These are phyloP conservation scores for Geotrichum europaeum DNA, from an alignment of 1,139 yeast species.

Conservation along the genomic window DNA sequence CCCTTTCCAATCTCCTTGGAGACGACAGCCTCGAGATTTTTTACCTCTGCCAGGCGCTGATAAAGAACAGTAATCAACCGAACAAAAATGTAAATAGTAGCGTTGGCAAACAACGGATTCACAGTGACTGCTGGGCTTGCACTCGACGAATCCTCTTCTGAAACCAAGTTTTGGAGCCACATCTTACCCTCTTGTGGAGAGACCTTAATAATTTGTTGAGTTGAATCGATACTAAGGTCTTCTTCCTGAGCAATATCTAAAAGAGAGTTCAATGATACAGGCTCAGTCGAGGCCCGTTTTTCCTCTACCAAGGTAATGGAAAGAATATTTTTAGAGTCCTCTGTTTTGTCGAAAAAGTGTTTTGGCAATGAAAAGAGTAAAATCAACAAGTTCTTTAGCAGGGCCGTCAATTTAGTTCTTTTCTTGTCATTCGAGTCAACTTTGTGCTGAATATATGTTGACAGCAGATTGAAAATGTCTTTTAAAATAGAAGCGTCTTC, in stretches of 20 bases:
- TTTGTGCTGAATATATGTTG: conserved; percentile 60
- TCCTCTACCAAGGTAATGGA: not conserved
- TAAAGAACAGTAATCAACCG: conserved; percentile 79
- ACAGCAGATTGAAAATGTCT: conserved; percentile 66
- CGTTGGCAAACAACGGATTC: conserved; percentile 62
- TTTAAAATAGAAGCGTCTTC: conserved; percentile 60
- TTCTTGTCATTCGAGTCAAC: conserved; percentile 71
- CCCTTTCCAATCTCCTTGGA: conserved; percentile 57
- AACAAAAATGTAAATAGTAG: conserved; percentile 85
- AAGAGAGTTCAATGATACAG: not conserved
- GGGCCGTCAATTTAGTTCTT: conserved; percentile 66
- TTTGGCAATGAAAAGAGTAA: conserved; percentile 55
- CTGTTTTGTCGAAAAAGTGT: conserved; percentile 21
- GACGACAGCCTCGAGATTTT: conserved; percentile 58
- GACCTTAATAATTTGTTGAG: not conserved
- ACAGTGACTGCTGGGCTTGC: conserved; percentile 17
- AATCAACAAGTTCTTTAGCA: conserved; percentile 63
- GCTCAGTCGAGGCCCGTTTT: not conserved
- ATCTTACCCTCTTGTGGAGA: not conserved
- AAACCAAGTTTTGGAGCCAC: not conserved
- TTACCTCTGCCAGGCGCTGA: conserved; percentile 72
- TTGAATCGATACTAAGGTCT: not conserved
- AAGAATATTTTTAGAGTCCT: conserved; percentile 17
- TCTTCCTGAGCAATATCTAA: not conserved
- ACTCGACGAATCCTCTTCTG: conserved; percentile 21